Evolutionary conservation across 75 land plant genomes (phyloP), one percentile per base, ranked within the genome.

Genomic region (Cunninghamia lanceolata): DNA sequence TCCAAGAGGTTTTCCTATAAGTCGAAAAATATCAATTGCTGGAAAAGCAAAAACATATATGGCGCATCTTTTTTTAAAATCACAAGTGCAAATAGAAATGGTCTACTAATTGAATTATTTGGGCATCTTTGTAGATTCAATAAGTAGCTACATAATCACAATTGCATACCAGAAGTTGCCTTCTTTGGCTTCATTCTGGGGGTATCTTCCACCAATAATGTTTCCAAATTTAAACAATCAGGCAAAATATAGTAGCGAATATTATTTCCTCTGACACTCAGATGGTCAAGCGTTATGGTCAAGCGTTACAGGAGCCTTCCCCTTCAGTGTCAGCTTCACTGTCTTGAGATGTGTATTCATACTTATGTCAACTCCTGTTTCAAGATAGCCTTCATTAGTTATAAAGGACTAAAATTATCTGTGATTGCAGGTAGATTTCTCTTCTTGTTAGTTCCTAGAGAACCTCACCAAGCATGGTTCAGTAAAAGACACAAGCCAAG

Each of bases 341-440:
- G 96, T 92, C 91, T 96, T 96, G 87, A 96, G 87, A 88, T 96
- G 99, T 17, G 99, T 94, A 88, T 96, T 96, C 99, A 96, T 96
- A 84, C 99, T 96, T 79, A 96, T 91, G 92, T 96, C 99, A 77
- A 96, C 99, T 25, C 98, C 99, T 96, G 88, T 76, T 80, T 46
- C 83, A 82, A 82, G 53, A 82, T 46, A 46, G 68, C 68, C 19
- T 59, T 28, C 68, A 50, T 50, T 84, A 82, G 32, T 46, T 39
- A 40, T 40, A 8, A 39, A 82, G 83, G 50, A 84, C 86, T 52
- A 42, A 36, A 10, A 73, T 32, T 35, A 73, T 73, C 10, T 73
- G 3, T 34, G 35, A 73, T 11, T 73, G 32, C 38, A 73, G 15
- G 36, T 32, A 73, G 52, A 50, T 6, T 73, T 73, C 38, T 73